Evolutionary conservation across 768 basidiomycete genomes (phyloP).

Genomic region (Boletales sp.): DNA sequence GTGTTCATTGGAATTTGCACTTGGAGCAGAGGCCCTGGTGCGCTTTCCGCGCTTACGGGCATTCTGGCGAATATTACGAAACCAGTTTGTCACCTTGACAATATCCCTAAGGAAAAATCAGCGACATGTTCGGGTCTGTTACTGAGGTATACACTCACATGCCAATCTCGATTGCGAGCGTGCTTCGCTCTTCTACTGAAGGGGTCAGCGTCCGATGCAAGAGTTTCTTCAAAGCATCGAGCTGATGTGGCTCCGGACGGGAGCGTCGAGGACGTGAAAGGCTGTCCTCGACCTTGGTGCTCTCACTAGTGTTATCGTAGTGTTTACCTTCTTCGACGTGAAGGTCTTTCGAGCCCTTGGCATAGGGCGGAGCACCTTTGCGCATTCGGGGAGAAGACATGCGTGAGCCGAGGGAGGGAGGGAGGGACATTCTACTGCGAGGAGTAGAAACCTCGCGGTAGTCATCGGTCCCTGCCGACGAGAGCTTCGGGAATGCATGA

Average conservation of each 20-base stretch:
- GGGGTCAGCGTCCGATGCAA: slow-evolving; percentile 68
- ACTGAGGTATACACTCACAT: slow-evolving; percentile 46
- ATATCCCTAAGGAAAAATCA: slow-evolving; percentile 53
- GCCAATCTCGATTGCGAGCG: slow-evolving; percentile 71
- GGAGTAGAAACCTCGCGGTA: slow-evolving; percentile 18
- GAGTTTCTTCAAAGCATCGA: slow-evolving; percentile 69
- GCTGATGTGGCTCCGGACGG: slow-evolving; percentile 75
- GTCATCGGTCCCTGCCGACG: slow-evolving; percentile 14
- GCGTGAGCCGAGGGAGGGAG: slow-evolving; percentile 26
- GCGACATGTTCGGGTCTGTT: not conserved
- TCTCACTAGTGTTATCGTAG: slow-evolving; percentile 21
- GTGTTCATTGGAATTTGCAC: slow-evolving; percentile 41
- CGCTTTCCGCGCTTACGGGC: slow-evolving; percentile 68
- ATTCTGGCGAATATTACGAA: slow-evolving; percentile 79
- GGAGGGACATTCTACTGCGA: slow-evolving; percentile 30
- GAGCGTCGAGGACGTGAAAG: slow-evolving; percentile 62
- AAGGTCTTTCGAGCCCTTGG: slow-evolving; percentile 25
- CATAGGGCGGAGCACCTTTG: slow-evolving; percentile 24
- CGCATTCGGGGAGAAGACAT: slow-evolving; percentile 30
- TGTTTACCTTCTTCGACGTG: slow-evolving; percentile 23
- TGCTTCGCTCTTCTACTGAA: slow-evolving; percentile 74
- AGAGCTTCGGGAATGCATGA: slow-evolving; percentile 9
- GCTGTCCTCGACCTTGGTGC: slow-evolving; percentile 24
- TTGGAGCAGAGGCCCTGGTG: slow-evolving; percentile 37
- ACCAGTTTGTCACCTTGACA: slow-evolving; percentile 86